Percentiles rank a stretch among this genome's conserved stretches.
These are phyloP conservation scores for Handroanthus guayacan DNA, from an alignment of 257 asterid species.

Conservation along the genomic window DNA sequence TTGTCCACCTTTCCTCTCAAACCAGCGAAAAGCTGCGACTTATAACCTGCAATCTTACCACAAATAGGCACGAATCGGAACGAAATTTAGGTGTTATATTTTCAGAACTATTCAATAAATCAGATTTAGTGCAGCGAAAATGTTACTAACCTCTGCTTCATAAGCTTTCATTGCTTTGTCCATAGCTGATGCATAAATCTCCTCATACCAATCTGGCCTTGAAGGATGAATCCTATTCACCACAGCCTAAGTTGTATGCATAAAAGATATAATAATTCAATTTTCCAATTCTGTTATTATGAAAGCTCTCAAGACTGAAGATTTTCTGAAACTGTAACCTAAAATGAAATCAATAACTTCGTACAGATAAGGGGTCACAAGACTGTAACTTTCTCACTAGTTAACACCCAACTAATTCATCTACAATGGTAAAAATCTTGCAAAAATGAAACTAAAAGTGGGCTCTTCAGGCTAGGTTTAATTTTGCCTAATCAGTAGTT, in stretches of 20 bases:
- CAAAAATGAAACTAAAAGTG: not conserved
- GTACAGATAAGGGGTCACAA: conserved; percentile 17
- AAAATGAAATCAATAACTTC: conserved; percentile 9
- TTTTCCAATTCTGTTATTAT: not conserved
- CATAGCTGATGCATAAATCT: conserved; percentile 72
- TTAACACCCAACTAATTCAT: not conserved
- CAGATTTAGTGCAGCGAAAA: not conserved
- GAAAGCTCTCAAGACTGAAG: conserved; percentile 12
- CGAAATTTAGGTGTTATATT: not conserved
- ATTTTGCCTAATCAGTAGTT: too few species aligned
- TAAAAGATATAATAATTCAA: not conserved
- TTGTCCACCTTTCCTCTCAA: conserved; percentile 68
- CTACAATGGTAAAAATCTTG: not conserved
- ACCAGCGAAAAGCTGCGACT: conserved; percentile 65
- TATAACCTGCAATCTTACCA: conserved; percentile 78
- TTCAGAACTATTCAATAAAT: not conserved
- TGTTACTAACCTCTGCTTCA: conserved; percentile 74
- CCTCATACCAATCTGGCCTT: conserved; percentile 96
- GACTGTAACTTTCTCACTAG: not conserved
- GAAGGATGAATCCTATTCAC: conserved; percentile 78
- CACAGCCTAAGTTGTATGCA: conserved; percentile 52
- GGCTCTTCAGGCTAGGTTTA: not conserved
- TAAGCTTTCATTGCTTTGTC: conserved; percentile 63
- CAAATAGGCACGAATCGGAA: conserved; percentile 12
- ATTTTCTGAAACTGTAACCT: not conserved